phyloP scores from a whole-genome alignment of 2,329 filamentous ascomycete species.

The Harringtonia aguacate region DNA sequence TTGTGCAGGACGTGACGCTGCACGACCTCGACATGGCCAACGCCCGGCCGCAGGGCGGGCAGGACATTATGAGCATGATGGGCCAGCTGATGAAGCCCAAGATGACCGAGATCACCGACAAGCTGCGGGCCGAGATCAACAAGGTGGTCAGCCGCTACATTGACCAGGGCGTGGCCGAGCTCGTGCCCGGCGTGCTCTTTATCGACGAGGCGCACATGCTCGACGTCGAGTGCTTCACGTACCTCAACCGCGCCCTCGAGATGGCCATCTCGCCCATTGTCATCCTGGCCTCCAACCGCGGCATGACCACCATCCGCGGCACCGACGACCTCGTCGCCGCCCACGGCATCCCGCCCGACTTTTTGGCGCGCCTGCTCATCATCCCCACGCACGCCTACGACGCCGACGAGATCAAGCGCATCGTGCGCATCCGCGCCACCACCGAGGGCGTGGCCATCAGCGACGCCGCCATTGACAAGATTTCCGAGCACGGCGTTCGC shows the following conservation, averaged over 20 bases:
- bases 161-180: conserved; percentile 92
- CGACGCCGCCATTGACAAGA: conserved; percentile 75
- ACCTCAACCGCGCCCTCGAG: conserved; percentile 96
- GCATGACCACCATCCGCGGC: conserved; percentile 85
- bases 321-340: conserved; percentile 73
- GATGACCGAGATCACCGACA: conserved; percentile 99
- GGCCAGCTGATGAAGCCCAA: conserved; percentile 99
- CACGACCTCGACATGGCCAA: conserved; percentile 97
- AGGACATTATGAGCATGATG: conserved; percentile 99
- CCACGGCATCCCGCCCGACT: conserved; percentile 89
- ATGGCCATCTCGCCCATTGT: conserved; percentile 92
- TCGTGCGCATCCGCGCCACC: conserved; percentile 73
- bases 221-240: conserved; percentile 98
- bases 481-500: conserved; percentile 75
- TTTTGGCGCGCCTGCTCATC: conserved; percentile 88
- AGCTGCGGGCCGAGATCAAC: conserved; percentile 91
- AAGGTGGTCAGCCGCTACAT: conserved; percentile 99
- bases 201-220: conserved; percentile 99
- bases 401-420: conserved; percentile 81
- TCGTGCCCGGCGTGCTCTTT: conserved; percentile 96
- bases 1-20: conserved; percentile 95
- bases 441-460: conserved; percentile 72
- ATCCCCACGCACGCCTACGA: conserved; percentile 88
- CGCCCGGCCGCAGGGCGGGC: conserved; percentile 85
- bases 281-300: conserved; percentile 92